Evolutionary conservation across 768 basidiomycete species (phyloP).

Genomic region (Rhizopogon salebrosus): DNA sequence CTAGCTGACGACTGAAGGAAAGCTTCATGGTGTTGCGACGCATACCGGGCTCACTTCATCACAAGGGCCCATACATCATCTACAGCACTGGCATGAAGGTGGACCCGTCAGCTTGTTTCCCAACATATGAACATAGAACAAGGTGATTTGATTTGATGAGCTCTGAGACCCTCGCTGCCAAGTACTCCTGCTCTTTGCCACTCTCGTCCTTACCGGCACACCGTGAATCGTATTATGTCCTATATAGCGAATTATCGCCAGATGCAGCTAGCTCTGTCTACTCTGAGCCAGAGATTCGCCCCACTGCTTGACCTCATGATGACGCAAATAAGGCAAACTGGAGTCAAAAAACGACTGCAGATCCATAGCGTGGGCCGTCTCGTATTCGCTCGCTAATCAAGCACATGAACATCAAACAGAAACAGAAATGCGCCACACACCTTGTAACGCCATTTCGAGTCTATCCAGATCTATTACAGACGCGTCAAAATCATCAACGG

Average conservation of each 20-base stretch:
- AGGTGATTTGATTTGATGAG: too few species aligned
- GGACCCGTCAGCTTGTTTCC: too few species aligned
- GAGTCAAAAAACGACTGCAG: conserved; percentile 79
- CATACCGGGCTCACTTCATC: too few species aligned
- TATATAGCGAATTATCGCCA: not conserved
- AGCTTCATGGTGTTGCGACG: too few species aligned
- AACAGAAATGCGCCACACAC: conserved; percentile 28
- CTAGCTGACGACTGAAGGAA: too few species aligned
- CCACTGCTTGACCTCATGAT: conserved; percentile 73
- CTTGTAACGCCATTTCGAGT: conserved; percentile 86
- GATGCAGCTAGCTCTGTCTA: not conserved
- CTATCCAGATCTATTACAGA: conserved; percentile 65
- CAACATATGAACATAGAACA: too few species aligned
- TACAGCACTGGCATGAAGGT: too few species aligned
- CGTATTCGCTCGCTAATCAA: conserved; percentile 65
- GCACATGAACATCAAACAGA: not conserved
- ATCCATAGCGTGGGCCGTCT: conserved; percentile 41
- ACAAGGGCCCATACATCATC: too few species aligned
- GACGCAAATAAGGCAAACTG: conserved; percentile 66
- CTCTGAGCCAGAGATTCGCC: conserved; percentile 35
- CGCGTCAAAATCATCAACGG: not conserved
- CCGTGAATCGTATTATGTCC: too few species aligned
- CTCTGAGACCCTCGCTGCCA: too few species aligned
- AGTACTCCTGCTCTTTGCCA: too few species aligned
- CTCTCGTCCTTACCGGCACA: too few species aligned